Base-by-base conservation (phyloP, 78 protist genomes). In the Dictyostelium firmibasis region DNA sequence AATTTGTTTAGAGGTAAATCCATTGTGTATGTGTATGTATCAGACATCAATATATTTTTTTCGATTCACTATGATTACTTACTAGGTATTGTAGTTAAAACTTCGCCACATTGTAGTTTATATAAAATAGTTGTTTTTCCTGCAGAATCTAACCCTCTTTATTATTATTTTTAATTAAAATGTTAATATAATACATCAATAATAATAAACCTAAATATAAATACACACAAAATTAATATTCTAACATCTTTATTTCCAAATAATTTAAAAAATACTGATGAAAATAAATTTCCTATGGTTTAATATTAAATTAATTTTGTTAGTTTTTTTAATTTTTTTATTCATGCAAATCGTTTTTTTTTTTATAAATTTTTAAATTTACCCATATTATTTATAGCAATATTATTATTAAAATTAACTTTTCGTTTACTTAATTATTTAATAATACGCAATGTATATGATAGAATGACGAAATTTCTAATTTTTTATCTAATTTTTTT, bases 51-150 rank as follows among this genome's bases (percentile, higher is more conserved):
- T n/a, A n/a, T n/a, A n/a, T n/a, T n/a, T n/a, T n/a, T n/a, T n/a
- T n/a, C n/a, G n/a, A n/a, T n/a, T 25, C 43, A 38, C 43, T 20
- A 20, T 50, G 18, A 31, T 27, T 35, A 88, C 96, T 16, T 75
- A 96, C 97, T 97, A 5, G 98, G 98, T 62, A 96, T 96, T 23
- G 99, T 98, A 2, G 97, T 96, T 67, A 98, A 95, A 1, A 96
- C 98, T 62, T 98, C 98, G 16, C 99, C 99, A 84, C 96, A 86
- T 33, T 98, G 98, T 69, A 97, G 38, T 38, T 85, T 83, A 88
- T 96, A 86, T 50, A 95, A 76, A 43, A 94, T 94, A 16, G 96
- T 94, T 25, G 96, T 94, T 76, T 94, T 94, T 31, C 96, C 96
- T 43, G 96, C 96, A 6, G 87, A 57, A 23, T 69, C 36, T 38